Conservation (phyloP, 1,284 basidiomycete species). For the Phenoliferia sp. region DNA sequence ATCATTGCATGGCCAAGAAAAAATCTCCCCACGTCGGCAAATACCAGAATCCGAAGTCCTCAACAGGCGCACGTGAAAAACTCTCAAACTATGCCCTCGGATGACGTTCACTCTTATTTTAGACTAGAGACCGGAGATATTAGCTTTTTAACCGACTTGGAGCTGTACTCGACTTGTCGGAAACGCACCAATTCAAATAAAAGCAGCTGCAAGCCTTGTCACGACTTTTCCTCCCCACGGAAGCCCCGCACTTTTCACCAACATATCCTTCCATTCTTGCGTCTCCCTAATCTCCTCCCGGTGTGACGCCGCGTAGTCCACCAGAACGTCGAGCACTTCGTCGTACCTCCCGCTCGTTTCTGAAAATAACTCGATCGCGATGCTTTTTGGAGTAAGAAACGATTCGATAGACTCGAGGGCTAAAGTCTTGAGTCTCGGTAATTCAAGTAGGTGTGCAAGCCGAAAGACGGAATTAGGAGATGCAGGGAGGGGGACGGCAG, state of each 20-base stretch:
- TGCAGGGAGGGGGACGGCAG: neutral
- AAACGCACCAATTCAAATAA: too few relatives aligned
- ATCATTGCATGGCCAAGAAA: too few relatives aligned
- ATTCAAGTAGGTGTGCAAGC: conserved; percentile 7
- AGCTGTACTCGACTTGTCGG: too few relatives aligned
- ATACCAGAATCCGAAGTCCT: too few relatives aligned
- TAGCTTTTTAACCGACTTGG: too few relatives aligned
- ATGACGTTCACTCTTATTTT: too few relatives aligned
- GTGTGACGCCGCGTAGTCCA: neutral
- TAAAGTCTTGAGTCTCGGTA: neutral
- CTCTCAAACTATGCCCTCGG: too few relatives aligned
- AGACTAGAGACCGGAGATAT: too few relatives aligned
- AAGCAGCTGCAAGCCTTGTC: neutral
- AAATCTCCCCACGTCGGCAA: too few relatives aligned
- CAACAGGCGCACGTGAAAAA: too few relatives aligned
- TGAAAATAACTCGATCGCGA: conserved; percentile 2
- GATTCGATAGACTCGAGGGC: conserved; percentile 1
- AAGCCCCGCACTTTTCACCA: neutral
- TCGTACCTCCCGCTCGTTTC: neutral
- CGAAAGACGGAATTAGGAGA: conserved; percentile 11
- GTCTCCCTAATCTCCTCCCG: neutral
- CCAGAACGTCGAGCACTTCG: neutral
- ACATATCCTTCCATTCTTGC: neutral
- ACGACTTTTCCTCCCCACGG: neutral
- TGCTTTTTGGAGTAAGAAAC: neutral